Conservation (phyloP, 148 eudicot species). For the Camellia granthamiana region DNA sequence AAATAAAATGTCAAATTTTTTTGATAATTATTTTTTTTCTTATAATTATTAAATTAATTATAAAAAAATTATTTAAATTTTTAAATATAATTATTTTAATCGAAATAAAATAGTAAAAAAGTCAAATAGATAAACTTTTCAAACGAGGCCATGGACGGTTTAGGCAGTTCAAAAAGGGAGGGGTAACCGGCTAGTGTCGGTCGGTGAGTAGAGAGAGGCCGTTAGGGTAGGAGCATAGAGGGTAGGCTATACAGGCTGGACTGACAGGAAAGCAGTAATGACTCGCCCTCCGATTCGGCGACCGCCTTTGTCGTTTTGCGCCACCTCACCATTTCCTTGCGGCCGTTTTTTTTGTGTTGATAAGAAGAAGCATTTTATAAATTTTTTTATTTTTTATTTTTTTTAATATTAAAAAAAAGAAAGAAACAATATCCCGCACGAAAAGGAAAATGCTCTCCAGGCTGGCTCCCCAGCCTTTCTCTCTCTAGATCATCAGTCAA, state of each 20-base stretch:
- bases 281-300: conserved; percentile 54
- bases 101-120: no score
- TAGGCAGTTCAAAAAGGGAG: neutral
- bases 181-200: conserved; percentile 27
- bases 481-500: conserved; percentile 1
- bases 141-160: no score
- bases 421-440: conserved; percentile 19
- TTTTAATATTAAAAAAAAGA: neutral
- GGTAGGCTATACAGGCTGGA: conserved; percentile 51
- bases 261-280: conserved; percentile 44
- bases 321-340: conserved; percentile 40
- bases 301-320: conserved; percentile 48
- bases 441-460: conserved; percentile 43
- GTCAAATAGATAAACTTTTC: no score
- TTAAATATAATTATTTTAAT: no score
- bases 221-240: conserved; percentile 6
- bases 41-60: no score
- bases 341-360: conserved; percentile 15
- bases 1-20: no score
- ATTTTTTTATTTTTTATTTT: neutral
- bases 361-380: neutral
- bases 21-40: no score
- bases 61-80: no score
- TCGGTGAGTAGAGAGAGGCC: conserved; percentile 17
- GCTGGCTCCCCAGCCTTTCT: conserved; percentile 24